Conservation (phyloP, 2,329 filamentous ascomycete genomes). For the Bipolaris gigantea region DNA sequence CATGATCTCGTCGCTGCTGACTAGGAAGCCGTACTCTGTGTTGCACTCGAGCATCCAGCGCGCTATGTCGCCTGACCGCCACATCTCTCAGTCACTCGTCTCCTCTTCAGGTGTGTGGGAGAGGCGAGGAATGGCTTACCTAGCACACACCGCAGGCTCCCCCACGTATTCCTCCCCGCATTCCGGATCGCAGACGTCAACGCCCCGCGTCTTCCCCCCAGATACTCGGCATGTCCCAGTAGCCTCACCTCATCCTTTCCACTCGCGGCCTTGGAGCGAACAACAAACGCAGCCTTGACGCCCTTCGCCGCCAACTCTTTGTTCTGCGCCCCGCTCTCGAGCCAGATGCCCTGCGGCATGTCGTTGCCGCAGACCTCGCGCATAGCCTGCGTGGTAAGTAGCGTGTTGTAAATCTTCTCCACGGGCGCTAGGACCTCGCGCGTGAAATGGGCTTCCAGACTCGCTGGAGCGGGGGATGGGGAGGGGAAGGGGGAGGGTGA, state of each 20-base stretch:
- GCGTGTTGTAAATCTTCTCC: conserved; percentile 1
- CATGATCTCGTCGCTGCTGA: conserved; percentile 24
- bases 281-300: conserved; percentile 12
- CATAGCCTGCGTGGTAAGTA: conserved; percentile 4
- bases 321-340: conserved; percentile 4
- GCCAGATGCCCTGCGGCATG: not conserved
- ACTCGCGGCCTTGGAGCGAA: conserved; percentile 6
- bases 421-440: conserved; percentile 12
- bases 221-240: conserved; percentile 25
- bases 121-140: conserved; percentile 5
- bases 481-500: no score
- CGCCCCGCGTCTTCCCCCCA: conserved; percentile 18
- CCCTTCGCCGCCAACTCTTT: not conserved
- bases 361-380: not conserved
- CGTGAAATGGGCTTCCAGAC: conserved; percentile 11
- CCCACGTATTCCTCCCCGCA: conserved; percentile 12
- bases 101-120: not conserved
- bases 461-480: not conserved
- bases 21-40: conserved; percentile 21
- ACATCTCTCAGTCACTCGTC: not conserved
- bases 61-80: conserved; percentile 18
- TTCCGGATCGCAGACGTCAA: conserved; percentile 15
- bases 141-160: conserved; percentile 24
- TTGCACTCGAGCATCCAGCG: conserved; percentile 24
- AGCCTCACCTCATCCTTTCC: conserved; percentile 8